Percentiles rank a stretch among this genome's conserved stretches.
These are phyloP conservation scores for Eucalyptus pumila DNA, from an alignment of 345 rosid genomes.

Conservation along the genomic window DNA sequence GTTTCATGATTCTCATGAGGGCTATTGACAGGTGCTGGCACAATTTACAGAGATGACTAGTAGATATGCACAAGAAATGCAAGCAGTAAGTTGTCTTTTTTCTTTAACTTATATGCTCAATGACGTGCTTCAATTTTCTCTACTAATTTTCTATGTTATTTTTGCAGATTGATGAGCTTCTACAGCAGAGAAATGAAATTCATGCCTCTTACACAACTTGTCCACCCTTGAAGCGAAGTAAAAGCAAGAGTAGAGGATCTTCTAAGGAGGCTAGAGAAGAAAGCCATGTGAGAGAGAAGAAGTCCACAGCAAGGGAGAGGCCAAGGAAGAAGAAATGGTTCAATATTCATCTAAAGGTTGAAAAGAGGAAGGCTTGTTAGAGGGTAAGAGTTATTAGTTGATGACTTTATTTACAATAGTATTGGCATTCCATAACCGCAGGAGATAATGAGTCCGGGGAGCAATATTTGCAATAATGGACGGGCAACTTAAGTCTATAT, in stretches of 20 bases:
- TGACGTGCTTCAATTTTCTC: not conserved
- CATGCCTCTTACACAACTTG: conserved; percentile 66
- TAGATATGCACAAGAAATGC: conserved; percentile 91
- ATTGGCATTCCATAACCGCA: not conserved
- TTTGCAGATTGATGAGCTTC: conserved; percentile 81
- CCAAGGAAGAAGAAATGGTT: conserved; percentile 84
- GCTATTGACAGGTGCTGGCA: conserved; percentile 46
- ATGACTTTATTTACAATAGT: not conserved
- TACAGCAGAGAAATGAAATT: conserved; percentile 70
- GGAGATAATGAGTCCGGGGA: not conserved
- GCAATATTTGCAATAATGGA: not conserved
- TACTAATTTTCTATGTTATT: not conserved
- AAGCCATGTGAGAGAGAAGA: conserved; percentile 45
- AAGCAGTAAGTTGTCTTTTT: conserved; percentile 37
- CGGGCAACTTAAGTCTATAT: not conserved
- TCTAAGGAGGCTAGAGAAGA: conserved; percentile 58
- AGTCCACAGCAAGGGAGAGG: conserved; percentile 36
- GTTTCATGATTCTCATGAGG: not conserved
- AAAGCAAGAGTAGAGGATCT: conserved; percentile 40
- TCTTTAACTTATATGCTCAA: not conserved
- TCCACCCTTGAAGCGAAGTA: conserved; percentile 62
- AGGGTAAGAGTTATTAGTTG: not conserved
- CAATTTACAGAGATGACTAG: conserved; percentile 90
- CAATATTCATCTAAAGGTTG: conserved; percentile 68
- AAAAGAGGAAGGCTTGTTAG: conserved; percentile 91